Evolutionary conservation across 2,329 filamentous ascomycete genomes (phyloP), one percentile per base, ranked within the genome.

Genomic region (Paracorniculantispora psalliotae): DNA sequence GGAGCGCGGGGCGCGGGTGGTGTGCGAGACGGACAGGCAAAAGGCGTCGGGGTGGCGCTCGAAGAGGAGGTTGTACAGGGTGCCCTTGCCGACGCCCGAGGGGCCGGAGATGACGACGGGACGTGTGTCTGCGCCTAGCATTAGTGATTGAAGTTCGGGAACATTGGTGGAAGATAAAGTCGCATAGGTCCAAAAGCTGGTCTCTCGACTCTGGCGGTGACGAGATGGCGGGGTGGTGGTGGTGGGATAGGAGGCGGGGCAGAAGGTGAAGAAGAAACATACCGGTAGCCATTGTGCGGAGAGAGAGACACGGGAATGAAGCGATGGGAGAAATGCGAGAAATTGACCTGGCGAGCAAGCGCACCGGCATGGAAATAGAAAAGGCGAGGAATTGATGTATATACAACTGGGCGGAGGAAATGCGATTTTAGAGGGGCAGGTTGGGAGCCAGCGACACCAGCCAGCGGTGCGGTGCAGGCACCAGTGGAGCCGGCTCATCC

Each of bases 61-160:
- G 71, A 91, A 88, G 52, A 93, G 85, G 50, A 83, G 80, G 68
- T 86, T 86, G 73, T 90, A 87, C 62, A 93, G 85, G 13, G 90
- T 93, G 66, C 88, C 89, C 76, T 94, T 94, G 65, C 90, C 90
- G 50, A 90, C 84, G 71, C 90, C 90, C 12, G 85, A 89, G 62
- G 90, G 90, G 59, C 90, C 90, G 51, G 86, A 91, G 73, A 94
- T 88, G 67, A 94, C 86, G 67, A 93, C 80, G 15, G 89, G 89
- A 33, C 84, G 82, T 64, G 75, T 74, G 68, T 84, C 80, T 57
- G n/a, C 6, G 30, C 12, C 30, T 33, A 33, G 30, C 30, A 33
- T 33, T 33, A 12, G 30, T 12, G 30, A 33, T 33, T 33, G n/a
- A n/a, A n/a, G n/a, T n/a, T n/a, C n/a, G n/a, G n/a, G n/a, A n/a